Evolutionary conservation across 2,329 filamentous ascomycete species (phyloP).

Genomic region (Fusarium continuum): DNA sequence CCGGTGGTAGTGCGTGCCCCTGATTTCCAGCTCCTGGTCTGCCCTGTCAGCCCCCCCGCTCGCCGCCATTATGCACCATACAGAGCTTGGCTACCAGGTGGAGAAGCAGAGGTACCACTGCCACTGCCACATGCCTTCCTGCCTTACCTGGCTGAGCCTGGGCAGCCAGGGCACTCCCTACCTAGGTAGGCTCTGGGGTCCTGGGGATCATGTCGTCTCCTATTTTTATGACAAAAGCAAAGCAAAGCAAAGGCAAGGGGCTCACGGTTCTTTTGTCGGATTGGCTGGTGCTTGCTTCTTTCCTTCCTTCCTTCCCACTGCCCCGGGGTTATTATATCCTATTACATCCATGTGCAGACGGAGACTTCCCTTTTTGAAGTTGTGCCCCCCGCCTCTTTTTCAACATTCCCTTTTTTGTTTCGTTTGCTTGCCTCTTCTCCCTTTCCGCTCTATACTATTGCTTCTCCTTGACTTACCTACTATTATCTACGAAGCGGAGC

Average conservation of each 20-base stretch:
- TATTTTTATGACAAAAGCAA: conserved; percentile 22
- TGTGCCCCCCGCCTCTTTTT: conserved; percentile 28
- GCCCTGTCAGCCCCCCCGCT: conserved; percentile 12
- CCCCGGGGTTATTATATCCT: conserved; percentile 24
- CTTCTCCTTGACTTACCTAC: not conserved
- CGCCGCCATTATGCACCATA: not conserved
- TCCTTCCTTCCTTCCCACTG: conserved; percentile 7
- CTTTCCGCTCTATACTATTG: not conserved
- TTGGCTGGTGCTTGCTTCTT: conserved; percentile 6
- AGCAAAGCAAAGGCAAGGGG: conserved; percentile 13
- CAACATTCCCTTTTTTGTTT: not conserved
- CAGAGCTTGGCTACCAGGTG: conserved; percentile 8
- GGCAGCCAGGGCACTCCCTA: not conserved
- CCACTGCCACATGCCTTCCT: conserved; percentile 34
- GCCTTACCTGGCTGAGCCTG: conserved; percentile 24
- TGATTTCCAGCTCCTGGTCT: conserved; percentile 11
- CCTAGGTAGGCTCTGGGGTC: not conserved
- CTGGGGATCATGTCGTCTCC: conserved; percentile 7
- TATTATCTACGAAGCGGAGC: too few relatives aligned
- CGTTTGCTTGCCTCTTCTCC: not conserved
- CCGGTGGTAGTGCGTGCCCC: conserved; percentile 11
- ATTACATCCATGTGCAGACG: conserved; percentile 16
- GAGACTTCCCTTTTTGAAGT: conserved; percentile 31
- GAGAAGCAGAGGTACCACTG: conserved; percentile 9
- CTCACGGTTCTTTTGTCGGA: not conserved